Percentiles rank a stretch among this genome's conserved stretches.
Evolutionary conservation across 306 rosid species (phyloP).

Genomic region (Sphenostylis stenocarpa): DNA sequence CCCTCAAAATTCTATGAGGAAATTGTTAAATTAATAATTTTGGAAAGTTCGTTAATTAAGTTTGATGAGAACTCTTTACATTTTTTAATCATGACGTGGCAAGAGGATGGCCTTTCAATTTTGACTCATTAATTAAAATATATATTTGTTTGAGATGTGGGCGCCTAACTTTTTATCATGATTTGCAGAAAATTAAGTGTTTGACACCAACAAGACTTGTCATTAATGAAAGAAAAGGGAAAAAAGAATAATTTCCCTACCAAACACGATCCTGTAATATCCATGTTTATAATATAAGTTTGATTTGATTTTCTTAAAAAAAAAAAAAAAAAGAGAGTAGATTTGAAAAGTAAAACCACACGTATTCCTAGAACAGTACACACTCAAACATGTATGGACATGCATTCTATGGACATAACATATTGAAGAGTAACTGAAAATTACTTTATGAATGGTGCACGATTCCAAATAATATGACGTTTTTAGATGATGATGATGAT

Average conservation of each 20-base stretch:
- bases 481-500: constrained; percentile 34
- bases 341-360: constrained; percentile 35
- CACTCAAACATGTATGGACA: constrained; percentile 8
- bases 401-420: constrained; percentile 27
- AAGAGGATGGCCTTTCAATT: background rate
- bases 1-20: background rate
- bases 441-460: constrained; percentile 31
- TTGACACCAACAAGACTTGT: background rate
- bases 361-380: constrained; percentile 21
- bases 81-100: background rate
- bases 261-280: constrained; percentile 1
- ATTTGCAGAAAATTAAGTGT: constrained; percentile 26
- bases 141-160: background rate
- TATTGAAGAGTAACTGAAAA: constrained; percentile 4
- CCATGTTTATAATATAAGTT: background rate
- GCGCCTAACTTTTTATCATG: constrained; percentile 38
- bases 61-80: background rate
- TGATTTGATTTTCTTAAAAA: background rate
- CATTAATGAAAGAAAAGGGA: background rate
- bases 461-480: constrained; percentile 37
- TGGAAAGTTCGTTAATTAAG: background rate
- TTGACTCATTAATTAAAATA: constrained; percentile 28
- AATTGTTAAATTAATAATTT: background rate
- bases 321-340: constrained; percentile 14
- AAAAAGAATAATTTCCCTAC: background rate